Conservation (phyloP, 2,329 filamentous ascomycete genomes). For the Alternaria sp. region DNA sequence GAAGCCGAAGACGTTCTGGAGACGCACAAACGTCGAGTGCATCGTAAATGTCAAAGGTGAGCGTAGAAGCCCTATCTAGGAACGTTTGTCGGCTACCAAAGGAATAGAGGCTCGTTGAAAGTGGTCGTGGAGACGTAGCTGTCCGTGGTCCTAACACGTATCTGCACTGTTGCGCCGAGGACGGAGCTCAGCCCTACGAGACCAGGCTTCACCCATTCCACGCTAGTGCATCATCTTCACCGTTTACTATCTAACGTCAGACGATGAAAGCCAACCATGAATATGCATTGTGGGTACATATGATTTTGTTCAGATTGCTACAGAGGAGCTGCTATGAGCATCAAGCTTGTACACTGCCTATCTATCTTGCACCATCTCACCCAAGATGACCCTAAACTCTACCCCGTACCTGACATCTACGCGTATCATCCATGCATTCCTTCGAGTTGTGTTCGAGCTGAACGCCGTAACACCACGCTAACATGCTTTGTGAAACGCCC, state of each 20-base stretch:
- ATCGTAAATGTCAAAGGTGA: constrained; percentile 58
- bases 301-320: background rate
- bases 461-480: constrained; percentile 8
- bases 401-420: background rate
- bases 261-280: background rate
- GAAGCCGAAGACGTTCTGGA: constrained; percentile 95
- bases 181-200: constrained; percentile 38
- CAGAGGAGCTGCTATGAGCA: background rate
- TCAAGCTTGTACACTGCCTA: background rate
- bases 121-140: constrained; percentile 23
- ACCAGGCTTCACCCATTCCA: constrained; percentile 16
- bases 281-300: background rate
- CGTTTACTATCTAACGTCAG: background rate
- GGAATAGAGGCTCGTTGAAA: constrained; percentile 9
- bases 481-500: background rate
- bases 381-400: background rate
- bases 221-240: constrained; percentile 3
- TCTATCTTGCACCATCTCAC: background rate
- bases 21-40: constrained; percentile 85
- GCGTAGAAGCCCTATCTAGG: background rate
- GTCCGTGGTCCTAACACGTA: constrained; percentile 48
- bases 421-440: constrained; percentile 2
- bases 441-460: background rate
- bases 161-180: constrained; percentile 39
- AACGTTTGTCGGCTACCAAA: constrained; percentile 5